Evolutionary conservation across 2,329 filamentous ascomycete genomes (phyloP).

Genomic region (Cercospora brassicicola): DNA sequence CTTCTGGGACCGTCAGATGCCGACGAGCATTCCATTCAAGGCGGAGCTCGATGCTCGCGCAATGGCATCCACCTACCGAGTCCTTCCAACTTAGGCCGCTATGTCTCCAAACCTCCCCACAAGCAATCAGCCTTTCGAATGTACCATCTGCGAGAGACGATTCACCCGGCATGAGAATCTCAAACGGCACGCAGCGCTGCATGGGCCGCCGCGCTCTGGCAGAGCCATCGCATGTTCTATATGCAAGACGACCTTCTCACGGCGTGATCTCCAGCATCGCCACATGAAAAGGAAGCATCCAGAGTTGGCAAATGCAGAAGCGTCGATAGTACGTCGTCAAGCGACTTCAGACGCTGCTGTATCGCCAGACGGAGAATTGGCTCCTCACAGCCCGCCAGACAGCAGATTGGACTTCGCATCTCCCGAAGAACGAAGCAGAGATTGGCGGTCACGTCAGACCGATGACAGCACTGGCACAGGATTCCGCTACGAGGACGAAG

Average conservation of each 20-base stretch:
- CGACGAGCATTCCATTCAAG: background rate
- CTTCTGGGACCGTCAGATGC: background rate
- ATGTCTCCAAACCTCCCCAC: background rate
- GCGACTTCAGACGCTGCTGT: constrained; percentile 37
- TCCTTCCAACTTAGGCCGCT: background rate
- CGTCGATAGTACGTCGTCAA: constrained; percentile 40
- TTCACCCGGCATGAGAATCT: background rate
- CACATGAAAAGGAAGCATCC: constrained; percentile 48
- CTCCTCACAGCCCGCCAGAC: background rate
- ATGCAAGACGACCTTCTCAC: constrained; percentile 46
- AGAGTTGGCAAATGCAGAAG: background rate
- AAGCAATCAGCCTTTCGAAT: constrained; percentile 7
- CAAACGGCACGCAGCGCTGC: background rate
- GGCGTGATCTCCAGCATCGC: constrained; percentile 43
- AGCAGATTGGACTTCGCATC: background rate
- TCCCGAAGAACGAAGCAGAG: background rate
- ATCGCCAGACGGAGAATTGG: constrained; percentile 25
- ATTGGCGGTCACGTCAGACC: background rate
- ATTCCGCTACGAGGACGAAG: background rate
- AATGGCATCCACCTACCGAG: background rate
- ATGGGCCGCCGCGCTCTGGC: background rate
- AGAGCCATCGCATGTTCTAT: constrained; percentile 39
- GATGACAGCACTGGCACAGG: background rate
- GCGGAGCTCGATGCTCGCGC: background rate
- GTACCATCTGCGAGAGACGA: background rate